Evolutionary conservation across 768 basidiomycete species (phyloP), one percentile per base, ranked within the genome.

Genomic region (Pholiota microspora): DNA sequence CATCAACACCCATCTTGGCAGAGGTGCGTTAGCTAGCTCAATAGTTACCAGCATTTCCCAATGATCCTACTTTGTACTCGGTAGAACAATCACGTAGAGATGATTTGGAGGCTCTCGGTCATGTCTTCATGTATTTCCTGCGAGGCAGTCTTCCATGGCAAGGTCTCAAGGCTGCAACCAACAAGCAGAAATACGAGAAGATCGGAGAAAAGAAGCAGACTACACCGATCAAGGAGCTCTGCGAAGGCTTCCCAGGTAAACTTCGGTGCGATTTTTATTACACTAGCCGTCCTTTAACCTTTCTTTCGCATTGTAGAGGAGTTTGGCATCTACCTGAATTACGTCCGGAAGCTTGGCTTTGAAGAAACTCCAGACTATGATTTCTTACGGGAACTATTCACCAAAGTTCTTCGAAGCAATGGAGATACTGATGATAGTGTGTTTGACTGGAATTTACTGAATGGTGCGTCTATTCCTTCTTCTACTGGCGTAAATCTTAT

Each of bases 111-210:
- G 92, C 97, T n/a, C 83, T 99, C 18, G 97, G 97, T 2, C 97
- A 99, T 74, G 97, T 99, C 62, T 99, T 99, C 77, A 97, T 99
- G 92, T 99, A 99, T 77, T 98, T 99, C 74, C 73, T 98, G 49
- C 84, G 97, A 50, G 97, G 97, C 18, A 96, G 94, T 63, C 68
- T 99, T 50, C 97, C 97, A 21, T 99, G 97, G 97, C 97, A 99
- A 68, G 97, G 97, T 54, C 82, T 99, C 54, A 98, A 98, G 75
- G 97, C 97, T 29, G 97, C 97, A 25, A 99, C 95, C 48, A 98
- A 99, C 80, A 99, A 99, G 78, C 97, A 98, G 71, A 93, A 98
- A 79, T 99, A 99, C 76, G 96, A 99, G 80, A 99, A 98, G 81
- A 99, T 99, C 70, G 96, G 96, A 59, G 96, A 99, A 79, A 99